Base-by-base conservation (phyloP, 2,329 filamentous ascomycete genomes). In the Penicillium sp. region DNA sequence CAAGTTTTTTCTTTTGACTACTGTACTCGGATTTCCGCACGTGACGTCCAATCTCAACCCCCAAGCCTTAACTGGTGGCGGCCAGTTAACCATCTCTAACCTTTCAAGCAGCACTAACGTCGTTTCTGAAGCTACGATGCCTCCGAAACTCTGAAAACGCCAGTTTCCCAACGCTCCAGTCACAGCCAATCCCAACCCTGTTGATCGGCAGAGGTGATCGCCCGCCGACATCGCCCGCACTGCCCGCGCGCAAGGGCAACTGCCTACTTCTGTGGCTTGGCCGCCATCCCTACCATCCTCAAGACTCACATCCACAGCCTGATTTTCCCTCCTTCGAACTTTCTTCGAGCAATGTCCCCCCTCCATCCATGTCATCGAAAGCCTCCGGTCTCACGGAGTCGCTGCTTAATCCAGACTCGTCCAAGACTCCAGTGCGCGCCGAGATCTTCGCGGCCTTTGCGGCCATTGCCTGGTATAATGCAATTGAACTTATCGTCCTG, bases 401-500 rank as follows among this genome's bases (percentile, higher is more conserved):
- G 51, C 35, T 66, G 43, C 47, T 62, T 19, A 31, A 52, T 31
- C 33, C 40, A 3, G 35, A 56, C 35, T n/a, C 41, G 9, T 16
- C 33, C 7, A 54, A 33, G 10, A 37, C 44, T 18, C 10, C 41
- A 31, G n/a, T 59, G 6, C 56, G 61, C 37, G 56, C 54, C 1
- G 55, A 62, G 5, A 33, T 70, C 14, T 64, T 69, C 27, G 56
- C 64, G 2, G 60, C 65, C 9, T 66, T 70, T 46, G 56, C 62
- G 2, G 62, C 60, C 0, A 41, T 69, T 36, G 65, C 66, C 19
- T 66, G 63, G 61, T 69, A 69, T 47, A 69, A 69, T 55, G 53
- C 65, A 18, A 61, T 70, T 43, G 68, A 70, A 22, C 59, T 70
- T 2, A 52, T 68, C 14, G 61, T 80, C 35, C 72, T 80, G 54